Base-by-base conservation (phyloP, 495 filamentous ascomycete species). In the Trichoderma virens region DNA sequence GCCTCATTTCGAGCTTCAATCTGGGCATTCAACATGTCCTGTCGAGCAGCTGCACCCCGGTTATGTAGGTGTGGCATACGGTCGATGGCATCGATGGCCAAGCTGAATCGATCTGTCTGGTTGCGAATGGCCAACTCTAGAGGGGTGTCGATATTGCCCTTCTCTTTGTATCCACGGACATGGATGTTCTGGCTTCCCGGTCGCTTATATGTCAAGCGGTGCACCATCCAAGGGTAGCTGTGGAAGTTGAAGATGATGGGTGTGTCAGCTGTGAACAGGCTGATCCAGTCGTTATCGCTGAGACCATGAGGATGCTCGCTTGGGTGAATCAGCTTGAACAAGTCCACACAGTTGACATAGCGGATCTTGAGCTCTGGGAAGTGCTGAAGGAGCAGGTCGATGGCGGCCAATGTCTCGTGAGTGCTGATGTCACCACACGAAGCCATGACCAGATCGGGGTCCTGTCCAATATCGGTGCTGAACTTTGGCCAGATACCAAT, bases 211-310 rank as follows among this genome's bases (percentile, higher is more conserved):
- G 86, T 86, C 64, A 91, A 72, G 30, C 88, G 80, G 75, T 90
- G 86, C 43, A 91, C 82, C 67, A 90, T 79, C 86, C 86, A 91
- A 2, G 88, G 88, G 74, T 91, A 90, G 20, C 82, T 85, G 76
- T 91, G 88, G 83, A 90, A 90, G 78, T 90, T 90, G 82, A 91
- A 90, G 67, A 90, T 82, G 72, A 89, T 79, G 38, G 88, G 87
- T 65, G 79, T 85, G 78, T 89, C 75, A 25, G 75, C 74, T 1
- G 88, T 91, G 77, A 90, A 90, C 61, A 88, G 67, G 5, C 86
- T 75, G n/a, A 71, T 69, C 83, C 84, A 90, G 68, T 88, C 82
- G 31, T 65, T 67, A 65, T 89, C 84, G 1, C 76, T 77, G 63
- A 89, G 76, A 31, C 88, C 87, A 73, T 91, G 88, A 0, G 87